Evolutionary conservation across 1,284 basidiomycete genomes (phyloP), one percentile per base, ranked within the genome.

Genomic region (Grifola frondosa): DNA sequence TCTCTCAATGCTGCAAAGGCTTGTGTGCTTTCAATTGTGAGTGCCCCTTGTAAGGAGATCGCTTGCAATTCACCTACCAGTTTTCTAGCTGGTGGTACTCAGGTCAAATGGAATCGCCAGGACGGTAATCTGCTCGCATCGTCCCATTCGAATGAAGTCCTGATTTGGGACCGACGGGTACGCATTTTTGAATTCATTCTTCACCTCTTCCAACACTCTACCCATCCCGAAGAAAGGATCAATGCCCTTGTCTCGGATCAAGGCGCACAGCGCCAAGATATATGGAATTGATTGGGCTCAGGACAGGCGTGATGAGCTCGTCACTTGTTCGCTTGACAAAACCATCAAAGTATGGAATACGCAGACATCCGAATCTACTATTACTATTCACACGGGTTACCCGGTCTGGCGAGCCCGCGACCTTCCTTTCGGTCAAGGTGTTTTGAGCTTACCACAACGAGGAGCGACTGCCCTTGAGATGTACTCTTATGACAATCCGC

Each of bases 221-320:
- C 23, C 28, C 9, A 19, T 44, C n/a, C 22, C 28, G 12, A 53
- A 93, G 84, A 96, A 95, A 81, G 93, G 92, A 5, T 91, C 90
- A 1, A 71, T 94, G 3, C 94, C 94, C 0, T 70, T 92, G 1
- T 76, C 80, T 7, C 74, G 75, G 3, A 84, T 97, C 44, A 71
- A 75, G 25, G 94, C 91, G 0, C 94, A 97, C 59, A 74, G 72
- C 16, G 81, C 89, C 11, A 92, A 94, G 67, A 96, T 97, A 35
- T 97, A 97, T 54, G 94, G 94, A 1, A 93, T 97, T 40, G 94
- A 97, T 65, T 97, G 94, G 93, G 86, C 91, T 5, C 81, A 91
- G 37, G 71, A 77, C 19, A 67, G 73, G 37, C 69, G 75, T n/a
- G 77, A 86, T 55, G 84, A 91, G 56, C 76, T 97, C 26, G 81